Evolutionary conservation across 306 rosid genomes (phyloP).

Genomic region (Lablab purpureus): DNA sequence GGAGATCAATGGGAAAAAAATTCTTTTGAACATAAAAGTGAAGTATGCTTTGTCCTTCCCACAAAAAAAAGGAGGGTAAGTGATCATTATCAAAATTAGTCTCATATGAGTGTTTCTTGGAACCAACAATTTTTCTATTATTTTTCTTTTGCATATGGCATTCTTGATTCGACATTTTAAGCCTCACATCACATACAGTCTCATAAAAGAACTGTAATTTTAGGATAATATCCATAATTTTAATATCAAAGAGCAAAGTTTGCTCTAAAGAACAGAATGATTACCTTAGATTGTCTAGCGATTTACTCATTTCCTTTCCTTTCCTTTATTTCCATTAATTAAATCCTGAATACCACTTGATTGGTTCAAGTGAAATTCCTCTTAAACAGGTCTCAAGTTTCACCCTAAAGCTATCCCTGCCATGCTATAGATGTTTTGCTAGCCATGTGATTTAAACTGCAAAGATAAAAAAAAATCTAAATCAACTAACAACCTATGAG

Average conservation of each 20-base stretch:
- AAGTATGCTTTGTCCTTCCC: neutral
- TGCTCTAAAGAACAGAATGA: neutral
- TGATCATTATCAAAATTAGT: constrained; percentile 2
- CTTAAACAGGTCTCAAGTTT: neutral
- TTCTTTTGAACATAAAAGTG: constrained; percentile 11
- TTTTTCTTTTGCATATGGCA: neutral
- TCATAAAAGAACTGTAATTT: neutral
- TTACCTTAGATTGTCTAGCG: neutral
- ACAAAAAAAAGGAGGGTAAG: neutral
- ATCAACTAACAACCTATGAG: neutral
- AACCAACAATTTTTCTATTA: neutral
- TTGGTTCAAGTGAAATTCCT: neutral
- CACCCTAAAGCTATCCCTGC: neutral
- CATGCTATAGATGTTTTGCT: neutral
- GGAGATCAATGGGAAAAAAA: neutral
- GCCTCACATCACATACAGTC: neutral
- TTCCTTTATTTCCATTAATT: neutral
- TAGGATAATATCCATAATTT: neutral
- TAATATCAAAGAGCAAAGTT: neutral
- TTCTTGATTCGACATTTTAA: constrained; percentile 15
- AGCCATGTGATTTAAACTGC: neutral
- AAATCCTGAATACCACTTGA: constrained; percentile 2
- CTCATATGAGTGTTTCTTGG: neutral
- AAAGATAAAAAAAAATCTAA: neutral
- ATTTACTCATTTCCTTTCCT: neutral